phyloP scores from a whole-genome alignment of 495 filamentous ascomycete genomes.

The Lasiosphaeris hirsuta region DNA sequence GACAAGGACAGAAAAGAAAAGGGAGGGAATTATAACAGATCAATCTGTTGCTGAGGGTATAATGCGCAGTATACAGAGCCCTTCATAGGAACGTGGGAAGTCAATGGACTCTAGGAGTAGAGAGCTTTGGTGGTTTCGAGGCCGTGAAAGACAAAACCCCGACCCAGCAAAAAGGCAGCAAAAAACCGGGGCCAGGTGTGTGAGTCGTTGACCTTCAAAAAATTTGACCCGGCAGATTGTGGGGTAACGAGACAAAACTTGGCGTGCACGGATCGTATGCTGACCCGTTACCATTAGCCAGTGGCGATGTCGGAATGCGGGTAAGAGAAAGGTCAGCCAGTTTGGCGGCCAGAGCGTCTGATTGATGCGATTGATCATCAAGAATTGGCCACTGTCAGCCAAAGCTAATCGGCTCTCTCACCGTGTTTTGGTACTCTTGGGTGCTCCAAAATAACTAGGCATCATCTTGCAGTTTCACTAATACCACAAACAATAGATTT shows the following conservation, averaged over 20 bases:
- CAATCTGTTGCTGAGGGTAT: slow-evolving; percentile 15
- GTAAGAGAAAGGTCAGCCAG: not conserved
- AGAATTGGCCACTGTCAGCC: no score
- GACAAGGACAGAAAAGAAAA: slow-evolving; percentile 18
- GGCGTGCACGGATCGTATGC: slow-evolving; percentile 18
- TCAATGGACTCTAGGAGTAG: slow-evolving; percentile 16
- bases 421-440: no score
- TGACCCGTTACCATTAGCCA: not conserved
- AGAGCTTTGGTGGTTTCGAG: slow-evolving; percentile 7
- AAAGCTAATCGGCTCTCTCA: no score
- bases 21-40: slow-evolving; percentile 9
- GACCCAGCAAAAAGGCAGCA: slow-evolving; percentile 16
- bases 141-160: slow-evolving; percentile 17
- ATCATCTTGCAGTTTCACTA: no score
- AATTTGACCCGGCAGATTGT: slow-evolving; percentile 26
- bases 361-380: no score
- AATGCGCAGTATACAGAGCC: not conserved
- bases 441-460: no score
- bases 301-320: slow-evolving; percentile 31
- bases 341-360: no score
- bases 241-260: slow-evolving; percentile 22
- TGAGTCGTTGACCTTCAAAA: slow-evolving; percentile 23
- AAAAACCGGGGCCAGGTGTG: slow-evolving; percentile 10
- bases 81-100: slow-evolving; percentile 20
- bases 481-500: no score